Percentiles rank a stretch among this genome's conserved stretches.
phyloP scores from a whole-genome alignment of 2,329 filamentous ascomycete species.

The Aspergillus tubingensis region DNA sequence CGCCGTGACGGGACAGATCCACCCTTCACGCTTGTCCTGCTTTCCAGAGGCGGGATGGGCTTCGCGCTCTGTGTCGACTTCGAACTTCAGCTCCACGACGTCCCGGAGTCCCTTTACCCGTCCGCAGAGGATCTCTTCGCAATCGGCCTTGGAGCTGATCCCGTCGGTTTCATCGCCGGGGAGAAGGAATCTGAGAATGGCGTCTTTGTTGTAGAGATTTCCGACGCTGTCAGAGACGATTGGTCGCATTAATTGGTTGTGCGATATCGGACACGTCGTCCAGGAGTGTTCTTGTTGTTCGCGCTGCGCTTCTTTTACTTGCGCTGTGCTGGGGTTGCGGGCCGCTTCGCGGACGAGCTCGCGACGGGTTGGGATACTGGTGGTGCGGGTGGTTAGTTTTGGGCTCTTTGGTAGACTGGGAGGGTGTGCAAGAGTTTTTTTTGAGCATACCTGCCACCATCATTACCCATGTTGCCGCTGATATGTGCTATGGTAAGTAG shows the following conservation, averaged over 20 bases:
- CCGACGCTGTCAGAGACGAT: slow-evolving; percentile 84
- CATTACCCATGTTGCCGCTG: slow-evolving; percentile 77
- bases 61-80: slow-evolving; percentile 48
- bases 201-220: slow-evolving; percentile 91
- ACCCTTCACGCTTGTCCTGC: slow-evolving; percentile 55
- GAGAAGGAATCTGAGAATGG: slow-evolving; percentile 71
- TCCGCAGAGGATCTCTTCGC: slow-evolving; percentile 61
- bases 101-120: slow-evolving; percentile 79
- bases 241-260: slow-evolving; percentile 69
- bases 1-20: slow-evolving; percentile 83
- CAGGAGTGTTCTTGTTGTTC: slow-evolving; percentile 86
- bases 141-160: slow-evolving; percentile 57
- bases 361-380: slow-evolving; percentile 84
- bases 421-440: too few species aligned
- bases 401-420: background rate
- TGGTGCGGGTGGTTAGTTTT: slow-evolving; percentile 6
- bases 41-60: slow-evolving; percentile 42
- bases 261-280: slow-evolving; percentile 84
- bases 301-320: slow-evolving; percentile 83
- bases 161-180: slow-evolving; percentile 57
- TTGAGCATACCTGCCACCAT: slow-evolving; percentile 70
- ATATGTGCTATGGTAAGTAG: background rate
- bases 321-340: slow-evolving; percentile 74
- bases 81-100: slow-evolving; percentile 82
- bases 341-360: slow-evolving; percentile 95